phyloP scores from a whole-genome alignment of 2,329 filamentous ascomycete species.

The Volutella citrinella region DNA sequence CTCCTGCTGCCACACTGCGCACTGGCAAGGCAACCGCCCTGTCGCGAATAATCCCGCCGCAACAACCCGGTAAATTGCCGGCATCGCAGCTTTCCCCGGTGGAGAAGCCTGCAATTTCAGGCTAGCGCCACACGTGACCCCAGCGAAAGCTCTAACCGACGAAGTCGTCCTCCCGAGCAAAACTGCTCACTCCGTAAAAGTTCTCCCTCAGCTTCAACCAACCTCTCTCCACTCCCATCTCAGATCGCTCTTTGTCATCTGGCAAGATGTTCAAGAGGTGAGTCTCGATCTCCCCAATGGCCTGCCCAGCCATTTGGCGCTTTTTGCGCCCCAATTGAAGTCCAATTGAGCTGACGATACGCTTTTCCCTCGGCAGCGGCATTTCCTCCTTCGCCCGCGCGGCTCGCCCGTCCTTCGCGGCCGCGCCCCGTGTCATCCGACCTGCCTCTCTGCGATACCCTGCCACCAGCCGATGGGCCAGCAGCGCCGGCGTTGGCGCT shows the following conservation, averaged over 20 bases:
- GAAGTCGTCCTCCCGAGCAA: slow-evolving; percentile 43
- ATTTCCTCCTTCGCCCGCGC: slow-evolving; percentile 63
- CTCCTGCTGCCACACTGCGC: no score
- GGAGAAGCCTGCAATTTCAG: slow-evolving; percentile 23
- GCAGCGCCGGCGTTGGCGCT: slow-evolving; percentile 55
- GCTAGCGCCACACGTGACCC: slow-evolving; percentile 37
- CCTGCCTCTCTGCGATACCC: slow-evolving; percentile 54
- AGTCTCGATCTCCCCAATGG: slow-evolving; percentile 38
- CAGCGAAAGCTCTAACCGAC: slow-evolving; percentile 43
- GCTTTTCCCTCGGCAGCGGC: slow-evolving; percentile 49
- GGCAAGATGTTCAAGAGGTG: slow-evolving; percentile 83
- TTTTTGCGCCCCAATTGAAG: slow-evolving; percentile 41
- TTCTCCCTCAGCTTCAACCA: slow-evolving; percentile 47
- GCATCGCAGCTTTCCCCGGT: slow-evolving; percentile 23
- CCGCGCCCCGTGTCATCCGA: slow-evolving; percentile 55
- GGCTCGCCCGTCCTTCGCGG: slow-evolving; percentile 59
- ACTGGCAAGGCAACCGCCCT: slow-evolving; percentile 13
- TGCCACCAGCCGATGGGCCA: slow-evolving; percentile 57
- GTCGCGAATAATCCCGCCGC: slow-evolving; percentile 26
- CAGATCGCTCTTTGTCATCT: slow-evolving; percentile 65
- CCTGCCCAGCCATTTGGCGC: slow-evolving; percentile 24
- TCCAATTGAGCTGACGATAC: slow-evolving; percentile 43
- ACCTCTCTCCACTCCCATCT: slow-evolving; percentile 58
- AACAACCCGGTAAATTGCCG: slow-evolving; percentile 29
- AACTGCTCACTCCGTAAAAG: slow-evolving; percentile 48